Evolutionary conservation across 805 yeast genomes (phyloP).

Genomic region (Candida corydali): DNA sequence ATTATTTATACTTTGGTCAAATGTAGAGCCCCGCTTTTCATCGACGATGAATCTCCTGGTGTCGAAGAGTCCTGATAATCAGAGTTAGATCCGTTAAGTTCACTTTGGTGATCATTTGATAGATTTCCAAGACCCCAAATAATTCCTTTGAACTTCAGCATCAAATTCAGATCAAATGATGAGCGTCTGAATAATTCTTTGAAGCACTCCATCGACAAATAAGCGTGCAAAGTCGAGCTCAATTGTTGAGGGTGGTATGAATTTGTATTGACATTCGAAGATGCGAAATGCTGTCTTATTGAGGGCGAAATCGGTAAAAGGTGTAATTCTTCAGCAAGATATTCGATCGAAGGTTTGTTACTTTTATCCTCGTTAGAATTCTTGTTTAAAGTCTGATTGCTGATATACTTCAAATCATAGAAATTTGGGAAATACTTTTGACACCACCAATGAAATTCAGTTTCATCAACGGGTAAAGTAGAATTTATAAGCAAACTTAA

Average conservation of each 20-base stretch:
- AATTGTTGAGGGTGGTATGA: constrained; percentile 28
- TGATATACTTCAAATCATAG: constrained; percentile 70
- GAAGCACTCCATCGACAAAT: constrained; percentile 61
- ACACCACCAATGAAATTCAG: constrained; percentile 71
- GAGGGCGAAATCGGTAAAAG: constrained; percentile 59
- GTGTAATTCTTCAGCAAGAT: constrained; percentile 61
- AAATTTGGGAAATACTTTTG: constrained; percentile 72
- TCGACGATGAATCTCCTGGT: constrained; percentile 13
- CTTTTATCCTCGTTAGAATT: constrained; percentile 9
- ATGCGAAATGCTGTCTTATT: constrained; percentile 36
- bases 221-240: constrained; percentile 57
- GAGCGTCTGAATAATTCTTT: constrained; percentile 45
- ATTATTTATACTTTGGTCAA: constrained; percentile 26
- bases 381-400: constrained; percentile 32
- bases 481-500: constrained; percentile 71
- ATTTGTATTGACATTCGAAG: constrained; percentile 13
- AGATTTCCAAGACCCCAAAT: constrained; percentile 48
- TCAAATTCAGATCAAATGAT: constrained; percentile 16
- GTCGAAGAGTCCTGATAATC: constrained; percentile 19
- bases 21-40: constrained; percentile 22
- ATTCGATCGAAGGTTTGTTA: constrained; percentile 50
- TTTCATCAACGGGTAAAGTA: constrained; percentile 74
- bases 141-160: constrained; percentile 42
- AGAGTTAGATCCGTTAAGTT: constrained; percentile 4
- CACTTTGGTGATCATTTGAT: constrained; percentile 11